Percentiles rank a stretch among this genome's conserved stretches.
Conservation (phyloP, 2,329 filamentous ascomycete genomes). For the Hypoxylon sp. region DNA sequence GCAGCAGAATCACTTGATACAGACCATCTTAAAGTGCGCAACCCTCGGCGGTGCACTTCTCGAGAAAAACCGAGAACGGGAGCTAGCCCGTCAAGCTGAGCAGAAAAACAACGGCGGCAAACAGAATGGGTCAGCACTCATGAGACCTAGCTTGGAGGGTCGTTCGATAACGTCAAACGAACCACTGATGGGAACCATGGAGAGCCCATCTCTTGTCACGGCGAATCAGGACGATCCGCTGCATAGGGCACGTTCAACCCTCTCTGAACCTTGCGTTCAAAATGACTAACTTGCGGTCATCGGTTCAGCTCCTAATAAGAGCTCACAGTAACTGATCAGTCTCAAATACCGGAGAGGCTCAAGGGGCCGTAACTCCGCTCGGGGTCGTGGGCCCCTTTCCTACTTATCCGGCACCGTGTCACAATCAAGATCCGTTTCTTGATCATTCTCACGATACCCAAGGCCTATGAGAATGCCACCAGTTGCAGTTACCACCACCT, state of each 20-base stretch:
- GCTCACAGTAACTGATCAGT: constrained; percentile 54
- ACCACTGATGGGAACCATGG: constrained; percentile 68
- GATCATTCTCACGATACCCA: constrained; percentile 48
- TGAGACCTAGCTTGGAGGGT: constrained; percentile 59
- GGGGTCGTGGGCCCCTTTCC: constrained; percentile 8
- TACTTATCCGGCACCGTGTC: constrained; percentile 26
- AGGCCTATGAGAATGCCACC: constrained; percentile 41
- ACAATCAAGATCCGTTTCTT: constrained; percentile 35
- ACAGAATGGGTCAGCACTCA: constrained; percentile 53
- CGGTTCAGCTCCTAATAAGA: constrained; percentile 52
- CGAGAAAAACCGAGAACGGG: constrained; percentile 79
- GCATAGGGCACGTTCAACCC: constrained; percentile 65
- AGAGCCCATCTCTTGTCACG: constrained; percentile 74
- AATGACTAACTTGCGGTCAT: constrained; percentile 50
- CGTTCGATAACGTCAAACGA: constrained; percentile 80
- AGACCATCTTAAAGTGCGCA: constrained; percentile 96
- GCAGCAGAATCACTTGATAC: constrained; percentile 96
- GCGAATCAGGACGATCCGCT: constrained; percentile 72
- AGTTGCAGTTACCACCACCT: constrained; percentile 40
- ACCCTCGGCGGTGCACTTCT: constrained; percentile 88
- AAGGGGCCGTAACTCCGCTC: constrained; percentile 1
- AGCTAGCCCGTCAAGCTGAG: constrained; percentile 67
- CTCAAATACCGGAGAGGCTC: constrained; percentile 27
- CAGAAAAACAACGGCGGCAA: constrained; percentile 61
- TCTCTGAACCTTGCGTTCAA: constrained; percentile 59